Evolutionary conservation across 2,329 filamentous ascomycete species (phyloP), one percentile per base, ranked within the genome.

Genomic region (Diaporthe helianthi): DNA sequence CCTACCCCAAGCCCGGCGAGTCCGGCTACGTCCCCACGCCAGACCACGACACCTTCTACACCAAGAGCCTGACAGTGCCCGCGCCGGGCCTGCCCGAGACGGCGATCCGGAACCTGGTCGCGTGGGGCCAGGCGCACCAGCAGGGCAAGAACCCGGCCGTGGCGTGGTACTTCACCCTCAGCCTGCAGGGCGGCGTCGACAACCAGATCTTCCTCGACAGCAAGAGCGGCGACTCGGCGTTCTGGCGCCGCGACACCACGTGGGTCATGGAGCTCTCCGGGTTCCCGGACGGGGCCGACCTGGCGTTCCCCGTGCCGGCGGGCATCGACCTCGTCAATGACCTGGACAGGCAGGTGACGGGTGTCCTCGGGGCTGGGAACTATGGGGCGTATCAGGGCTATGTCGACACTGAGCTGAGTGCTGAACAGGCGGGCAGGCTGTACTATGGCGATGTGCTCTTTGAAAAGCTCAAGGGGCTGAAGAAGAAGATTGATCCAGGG

Each of bases 31-130:
- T 24, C 8, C 53, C 65, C 7, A 29, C 53, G 26, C 65, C 65
- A 2, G 72, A 72, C 36, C 75, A 71, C 24, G 70, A 72, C 51
- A 76, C 74, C 36, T 80, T 81, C 72, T 80, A 78, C 64, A 76
- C 79, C 61, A 81, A 81, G 72, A 78, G 77, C 60, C 73, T 79
- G 29, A 75, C 75, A 5, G 71, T 78, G 5, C 73, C 76, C 1
- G 72, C 76, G 2, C 58, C 58, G 4, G 58, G 58, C 6, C 66
- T 78, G 15, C 72, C 71, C 5, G 36, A 61, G 3, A 68, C 73
- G n/a, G 70, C 72, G 3, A 12, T 78, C 24, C 54, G 47, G n/a
- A 70, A 51, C 26, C 78, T 77, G 66, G 78, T 78, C 29, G 24
- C 19, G 3, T 76, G 65, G 65, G 46, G 31, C 19, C 53, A 71